Evolutionary conservation across 305 asterid genomes (phyloP).

Genomic region (Fraxinus latifolia): DNA sequence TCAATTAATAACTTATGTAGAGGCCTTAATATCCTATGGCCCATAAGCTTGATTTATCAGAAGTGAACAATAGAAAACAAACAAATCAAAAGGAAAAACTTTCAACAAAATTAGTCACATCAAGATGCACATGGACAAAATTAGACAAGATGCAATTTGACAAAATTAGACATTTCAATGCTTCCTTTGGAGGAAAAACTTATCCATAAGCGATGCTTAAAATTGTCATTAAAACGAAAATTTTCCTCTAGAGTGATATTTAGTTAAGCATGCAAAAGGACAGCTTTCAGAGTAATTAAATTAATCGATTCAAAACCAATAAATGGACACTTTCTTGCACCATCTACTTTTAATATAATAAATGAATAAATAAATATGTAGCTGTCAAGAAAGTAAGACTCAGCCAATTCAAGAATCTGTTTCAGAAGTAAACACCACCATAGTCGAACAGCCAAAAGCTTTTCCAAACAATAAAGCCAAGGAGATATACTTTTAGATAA

Average conservation of each 20-base stretch:
- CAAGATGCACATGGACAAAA: background rate
- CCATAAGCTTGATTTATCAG: background rate
- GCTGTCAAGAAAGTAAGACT: slow-evolving; percentile 13
- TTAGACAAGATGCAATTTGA: background rate
- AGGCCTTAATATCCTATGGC: background rate
- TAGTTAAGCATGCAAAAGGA: background rate
- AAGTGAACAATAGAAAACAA: background rate
- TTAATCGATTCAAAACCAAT: background rate
- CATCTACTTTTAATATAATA: background rate
- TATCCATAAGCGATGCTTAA: background rate
- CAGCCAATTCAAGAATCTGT: slow-evolving; percentile 1
- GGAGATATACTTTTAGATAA: background rate
- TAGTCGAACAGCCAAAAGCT: background rate
- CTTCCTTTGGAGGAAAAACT: background rate
- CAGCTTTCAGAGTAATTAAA: background rate
- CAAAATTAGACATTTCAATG: background rate
- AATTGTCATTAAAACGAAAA: background rate
- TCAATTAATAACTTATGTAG: background rate
- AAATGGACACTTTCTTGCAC: background rate
- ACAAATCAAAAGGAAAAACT: background rate
- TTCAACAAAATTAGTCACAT: background rate
- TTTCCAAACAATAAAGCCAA: background rate
- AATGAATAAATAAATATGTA: background rate
- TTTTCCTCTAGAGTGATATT: background rate
- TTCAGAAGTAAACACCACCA: slow-evolving; percentile 8